Evolutionary conservation across 1,139 yeast genomes (phyloP).

Genomic region (Lodderomyces orthopsilosis): DNA sequence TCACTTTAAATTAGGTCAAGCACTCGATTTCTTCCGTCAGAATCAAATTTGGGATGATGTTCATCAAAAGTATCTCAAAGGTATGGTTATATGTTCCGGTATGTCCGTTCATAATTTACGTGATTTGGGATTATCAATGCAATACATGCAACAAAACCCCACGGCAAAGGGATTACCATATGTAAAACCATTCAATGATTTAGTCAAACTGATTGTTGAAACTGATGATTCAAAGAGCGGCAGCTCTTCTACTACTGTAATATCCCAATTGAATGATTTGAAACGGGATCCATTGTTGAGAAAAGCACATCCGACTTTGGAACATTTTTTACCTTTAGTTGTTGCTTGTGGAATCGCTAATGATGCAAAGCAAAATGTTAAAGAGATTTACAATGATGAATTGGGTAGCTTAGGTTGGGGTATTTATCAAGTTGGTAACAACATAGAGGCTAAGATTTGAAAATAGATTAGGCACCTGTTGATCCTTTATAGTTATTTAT

Average conservation of each 20-base stretch:
- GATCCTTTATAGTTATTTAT: neutral
- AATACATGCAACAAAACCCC: slow-evolving; percentile 8
- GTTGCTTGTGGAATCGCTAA: slow-evolving; percentile 62
- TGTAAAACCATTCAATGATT: slow-evolving; percentile 45
- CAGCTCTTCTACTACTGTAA: slow-evolving; percentile 5
- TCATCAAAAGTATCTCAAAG: slow-evolving; percentile 35
- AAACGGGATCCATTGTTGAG: slow-evolving; percentile 31
- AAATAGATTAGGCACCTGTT: neutral
- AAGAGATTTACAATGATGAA: slow-evolving; percentile 46
- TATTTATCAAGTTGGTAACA: slow-evolving; percentile 45
- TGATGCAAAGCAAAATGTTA: slow-evolving; percentile 28
- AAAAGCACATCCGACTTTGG: slow-evolving; percentile 70
- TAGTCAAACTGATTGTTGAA: slow-evolving; percentile 36
- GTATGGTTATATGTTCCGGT: slow-evolving; percentile 60
- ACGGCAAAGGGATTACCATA: slow-evolving; percentile 42
- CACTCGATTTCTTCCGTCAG: slow-evolving; percentile 49
- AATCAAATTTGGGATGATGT: slow-evolving; percentile 35
- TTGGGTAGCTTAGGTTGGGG: slow-evolving; percentile 65
- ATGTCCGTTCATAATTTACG: slow-evolving; percentile 75
- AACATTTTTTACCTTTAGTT: slow-evolving; percentile 68
- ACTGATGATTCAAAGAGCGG: slow-evolving; percentile 16
- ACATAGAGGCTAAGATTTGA: slow-evolving; percentile 6
- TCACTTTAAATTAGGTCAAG: slow-evolving; percentile 57
- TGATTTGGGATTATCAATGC: slow-evolving; percentile 37
- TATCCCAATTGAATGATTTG: slow-evolving; percentile 15